Evolutionary conservation across 179 eudicot species (phyloP).

Genomic region (Patellifolia procumbens): DNA sequence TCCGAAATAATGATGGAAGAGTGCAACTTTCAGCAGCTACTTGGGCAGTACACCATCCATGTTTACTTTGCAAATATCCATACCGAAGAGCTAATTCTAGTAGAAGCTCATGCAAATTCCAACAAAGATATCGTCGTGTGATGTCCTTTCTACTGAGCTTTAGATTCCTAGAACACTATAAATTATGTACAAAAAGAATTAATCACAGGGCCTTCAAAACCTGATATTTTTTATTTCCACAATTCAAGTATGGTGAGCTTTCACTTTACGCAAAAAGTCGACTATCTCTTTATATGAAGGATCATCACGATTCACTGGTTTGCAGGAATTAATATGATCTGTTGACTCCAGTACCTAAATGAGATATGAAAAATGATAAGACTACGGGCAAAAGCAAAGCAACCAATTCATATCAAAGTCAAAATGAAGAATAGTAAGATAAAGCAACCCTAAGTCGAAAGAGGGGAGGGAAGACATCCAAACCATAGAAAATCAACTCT

Average conservation of each 20-base stretch:
- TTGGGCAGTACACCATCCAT: not conserved
- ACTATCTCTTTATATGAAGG: slow-evolving; percentile 83
- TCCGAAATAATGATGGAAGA: too few relatives aligned
- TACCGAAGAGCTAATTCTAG: not conserved
- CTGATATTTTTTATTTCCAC: not conserved
- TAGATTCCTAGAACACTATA: not conserved
- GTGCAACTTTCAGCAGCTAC: not conserved
- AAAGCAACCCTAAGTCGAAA: not conserved
- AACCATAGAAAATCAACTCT: not conserved
- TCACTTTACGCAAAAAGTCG: slow-evolving; percentile 78
- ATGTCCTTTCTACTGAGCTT: not conserved
- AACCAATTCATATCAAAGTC: not conserved
- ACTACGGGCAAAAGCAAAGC: not conserved
- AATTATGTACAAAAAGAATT: slow-evolving; percentile 24
- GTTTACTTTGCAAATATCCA: not conserved
- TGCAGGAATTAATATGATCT: slow-evolving; percentile 98
- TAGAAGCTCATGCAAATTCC: not conserved
- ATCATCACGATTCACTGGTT: slow-evolving; percentile 79
- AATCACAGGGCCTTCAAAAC: not conserved
- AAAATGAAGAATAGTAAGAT: not conserved
- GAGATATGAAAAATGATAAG: not conserved
- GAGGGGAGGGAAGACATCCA: not conserved
- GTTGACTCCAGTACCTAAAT: slow-evolving; percentile 91
- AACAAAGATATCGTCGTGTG: not conserved
- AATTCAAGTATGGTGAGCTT: slow-evolving; percentile 43